Conservation (phyloP, 1,139 yeast genomes). For the Sugiyamaella castrensis region DNA sequence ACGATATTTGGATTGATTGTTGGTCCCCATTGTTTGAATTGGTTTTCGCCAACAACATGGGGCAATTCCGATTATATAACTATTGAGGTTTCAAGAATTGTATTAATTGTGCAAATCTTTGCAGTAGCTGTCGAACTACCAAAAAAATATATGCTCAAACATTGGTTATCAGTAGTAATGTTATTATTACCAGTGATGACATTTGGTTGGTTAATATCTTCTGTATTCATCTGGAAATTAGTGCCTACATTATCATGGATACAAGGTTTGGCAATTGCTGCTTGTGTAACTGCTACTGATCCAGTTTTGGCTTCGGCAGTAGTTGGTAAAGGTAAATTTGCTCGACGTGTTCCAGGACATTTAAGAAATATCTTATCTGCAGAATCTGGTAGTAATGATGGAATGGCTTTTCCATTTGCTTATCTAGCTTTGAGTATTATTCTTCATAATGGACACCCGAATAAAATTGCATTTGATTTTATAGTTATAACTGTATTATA, state of each 20-base stretch:
- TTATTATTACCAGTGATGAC: slow-evolving; percentile 92
- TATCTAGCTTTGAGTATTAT: slow-evolving; percentile 70
- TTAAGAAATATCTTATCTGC: slow-evolving; percentile 85
- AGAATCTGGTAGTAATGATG: slow-evolving; percentile 96
- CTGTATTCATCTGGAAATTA: slow-evolving; percentile 77
- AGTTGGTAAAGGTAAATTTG: slow-evolving; percentile 96
- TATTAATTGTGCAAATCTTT: slow-evolving; percentile 87
- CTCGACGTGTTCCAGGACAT: slow-evolving; percentile 96
- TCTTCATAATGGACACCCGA: slow-evolving; percentile 60
- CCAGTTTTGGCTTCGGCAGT: slow-evolving; percentile 98
- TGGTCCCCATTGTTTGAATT: slow-evolving; percentile 87
- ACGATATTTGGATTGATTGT: slow-evolving; percentile 85
- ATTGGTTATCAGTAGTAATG: slow-evolving; percentile 79
- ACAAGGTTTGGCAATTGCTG: slow-evolving; percentile 76
- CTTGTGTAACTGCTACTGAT: slow-evolving; percentile 96
- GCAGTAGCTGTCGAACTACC: slow-evolving; percentile 98
- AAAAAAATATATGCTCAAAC: slow-evolving; percentile 84
- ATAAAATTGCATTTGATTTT: slow-evolving; percentile 81
- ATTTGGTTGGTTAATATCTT: slow-evolving; percentile 85
- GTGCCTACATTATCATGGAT: slow-evolving; percentile 80
- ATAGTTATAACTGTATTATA: slow-evolving; percentile 74
- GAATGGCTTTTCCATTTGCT: slow-evolving; percentile 96
- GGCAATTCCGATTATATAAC: slow-evolving; percentile 87
- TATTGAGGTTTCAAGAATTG: slow-evolving; percentile 82
- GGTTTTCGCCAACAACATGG: slow-evolving; percentile 91